Evolutionary conservation across 345 rosid species (phyloP).

Genomic region (Lumnitzera littorea): DNA sequence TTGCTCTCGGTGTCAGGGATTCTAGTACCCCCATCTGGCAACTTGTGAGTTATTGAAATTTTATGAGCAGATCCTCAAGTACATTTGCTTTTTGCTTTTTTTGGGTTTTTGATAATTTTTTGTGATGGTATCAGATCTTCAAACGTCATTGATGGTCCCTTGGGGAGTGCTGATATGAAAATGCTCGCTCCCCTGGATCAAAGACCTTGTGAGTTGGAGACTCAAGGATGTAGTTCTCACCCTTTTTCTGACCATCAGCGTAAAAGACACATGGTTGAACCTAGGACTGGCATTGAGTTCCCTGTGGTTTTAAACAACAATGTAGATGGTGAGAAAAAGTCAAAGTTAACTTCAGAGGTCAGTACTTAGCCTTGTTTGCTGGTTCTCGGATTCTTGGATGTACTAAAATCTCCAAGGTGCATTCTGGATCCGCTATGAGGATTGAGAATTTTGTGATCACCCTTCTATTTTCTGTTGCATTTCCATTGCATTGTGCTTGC

Average conservation of each 20-base stretch:
- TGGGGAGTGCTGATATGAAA: conserved; percentile 30
- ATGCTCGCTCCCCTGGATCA: conserved; percentile 28
- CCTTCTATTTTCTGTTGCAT: too few species aligned
- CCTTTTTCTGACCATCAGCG: conserved; percentile 45
- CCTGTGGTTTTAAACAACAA: conserved; percentile 46
- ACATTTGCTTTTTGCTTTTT: background rate
- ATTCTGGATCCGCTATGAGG: too few species aligned
- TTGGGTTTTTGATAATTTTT: background rate
- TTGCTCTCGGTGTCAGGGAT: conserved; percentile 61
- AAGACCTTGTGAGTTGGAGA: conserved; percentile 50
- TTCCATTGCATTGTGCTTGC: too few species aligned
- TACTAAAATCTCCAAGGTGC: too few species aligned
- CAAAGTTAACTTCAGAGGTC: conserved; percentile 59
- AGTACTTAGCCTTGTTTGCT: conserved; percentile 1
- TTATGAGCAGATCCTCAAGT: background rate
- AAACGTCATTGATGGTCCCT: conserved; percentile 31
- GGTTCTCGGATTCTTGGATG: too few species aligned
- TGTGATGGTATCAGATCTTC: conserved; percentile 37
- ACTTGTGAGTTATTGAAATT: conserved; percentile 40
- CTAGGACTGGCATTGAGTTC: conserved; percentile 80
- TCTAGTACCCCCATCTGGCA: conserved; percentile 48
- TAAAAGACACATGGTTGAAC: conserved; percentile 54
- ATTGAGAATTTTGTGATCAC: too few species aligned
- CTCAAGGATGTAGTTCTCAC: conserved; percentile 30
- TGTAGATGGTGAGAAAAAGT: conserved; percentile 21